A percentile compares a stretch with the other conserved stretches of the same genome.
Conservation (phyloP, 495 filamentous ascomycete genomes). For the Talaromyces thailandensis region DNA sequence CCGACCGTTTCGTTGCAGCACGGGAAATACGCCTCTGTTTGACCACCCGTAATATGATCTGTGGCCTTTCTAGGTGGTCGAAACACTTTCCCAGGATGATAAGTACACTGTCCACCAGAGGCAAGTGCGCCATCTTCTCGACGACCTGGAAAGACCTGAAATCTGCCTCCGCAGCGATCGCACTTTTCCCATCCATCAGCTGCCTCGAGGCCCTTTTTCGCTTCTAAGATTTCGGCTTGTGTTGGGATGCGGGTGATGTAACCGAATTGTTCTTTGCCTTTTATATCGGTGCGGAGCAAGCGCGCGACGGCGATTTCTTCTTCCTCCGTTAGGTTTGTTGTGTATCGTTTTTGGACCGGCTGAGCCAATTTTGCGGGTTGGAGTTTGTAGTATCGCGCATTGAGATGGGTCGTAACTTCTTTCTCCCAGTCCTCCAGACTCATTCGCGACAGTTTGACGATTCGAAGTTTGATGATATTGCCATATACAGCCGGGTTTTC, state of each 20-base stretch:
- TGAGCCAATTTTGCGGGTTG: constrained; percentile 16
- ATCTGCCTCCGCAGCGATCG: constrained; percentile 75
- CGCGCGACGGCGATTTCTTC: constrained; percentile 61
- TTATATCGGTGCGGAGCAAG: constrained; percentile 49
- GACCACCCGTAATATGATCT: constrained; percentile 32
- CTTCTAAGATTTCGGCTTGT: constrained; percentile 48
- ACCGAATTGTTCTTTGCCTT: constrained; percentile 53
- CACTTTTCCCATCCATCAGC: constrained; percentile 75
- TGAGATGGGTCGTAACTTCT: constrained; percentile 32
- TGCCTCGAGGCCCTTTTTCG: constrained; percentile 53
- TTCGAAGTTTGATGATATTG: constrained; percentile 72
- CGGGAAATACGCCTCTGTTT: constrained; percentile 49
- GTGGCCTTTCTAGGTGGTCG: constrained; percentile 39
- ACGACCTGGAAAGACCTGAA: constrained; percentile 88
- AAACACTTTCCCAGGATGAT: constrained; percentile 63
- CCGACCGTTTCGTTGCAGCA: constrained; percentile 73
- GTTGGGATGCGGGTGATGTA: constrained; percentile 64
- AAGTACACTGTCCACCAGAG: constrained; percentile 63
- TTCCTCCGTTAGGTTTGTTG: constrained; percentile 55
- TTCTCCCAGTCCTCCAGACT: constrained; percentile 53
- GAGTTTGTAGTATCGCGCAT: constrained; percentile 32
- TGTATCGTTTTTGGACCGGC: constrained; percentile 27
- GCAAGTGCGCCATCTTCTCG: constrained; percentile 74
- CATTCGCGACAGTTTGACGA: constrained; percentile 68
- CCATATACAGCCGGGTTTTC: constrained; percentile 61